Evolutionary conservation across 2,329 filamentous ascomycete species (phyloP).

Genomic region (Ascochyta fabae): DNA sequence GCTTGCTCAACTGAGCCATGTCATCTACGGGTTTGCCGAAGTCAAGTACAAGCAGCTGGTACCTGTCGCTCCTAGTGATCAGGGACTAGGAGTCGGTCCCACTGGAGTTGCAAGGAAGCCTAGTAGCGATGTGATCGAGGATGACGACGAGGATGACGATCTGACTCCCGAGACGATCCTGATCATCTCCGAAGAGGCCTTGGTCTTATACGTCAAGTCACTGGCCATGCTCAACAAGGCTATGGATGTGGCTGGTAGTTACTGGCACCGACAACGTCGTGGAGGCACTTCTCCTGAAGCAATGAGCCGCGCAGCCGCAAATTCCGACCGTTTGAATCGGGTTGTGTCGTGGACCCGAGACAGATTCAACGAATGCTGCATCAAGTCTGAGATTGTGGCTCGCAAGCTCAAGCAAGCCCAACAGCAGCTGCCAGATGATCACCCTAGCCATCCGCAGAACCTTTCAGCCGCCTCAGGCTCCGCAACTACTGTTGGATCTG

Average conservation of each 20-base stretch:
- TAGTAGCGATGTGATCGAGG: slow-evolving; percentile 58
- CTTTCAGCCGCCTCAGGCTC: slow-evolving; percentile 66
- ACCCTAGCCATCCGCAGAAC: slow-evolving; percentile 85
- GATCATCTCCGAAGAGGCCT: slow-evolving; percentile 86
- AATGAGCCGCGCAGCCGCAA: slow-evolving; percentile 46
- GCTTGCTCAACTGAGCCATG: slow-evolving; percentile 89
- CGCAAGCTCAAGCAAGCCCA: slow-evolving; percentile 87
- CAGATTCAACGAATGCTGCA: slow-evolving; percentile 95
- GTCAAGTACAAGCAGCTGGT: slow-evolving; percentile 99
- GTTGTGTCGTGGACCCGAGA: slow-evolving; percentile 94
- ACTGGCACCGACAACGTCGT: slow-evolving; percentile 83
- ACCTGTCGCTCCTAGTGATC: slow-evolving; percentile 78
- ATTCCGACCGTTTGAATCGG: slow-evolving; percentile 80
- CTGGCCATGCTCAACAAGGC: slow-evolving; percentile 87
- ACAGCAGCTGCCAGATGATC: slow-evolving; percentile 79
- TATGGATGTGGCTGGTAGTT: slow-evolving; percentile 91
- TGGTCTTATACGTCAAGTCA: slow-evolving; percentile 96
- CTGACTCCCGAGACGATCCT: slow-evolving; percentile 87
- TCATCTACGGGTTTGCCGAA: slow-evolving; percentile 96
- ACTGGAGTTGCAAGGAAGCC: slow-evolving; percentile 56
- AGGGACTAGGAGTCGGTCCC: slow-evolving; percentile 66
- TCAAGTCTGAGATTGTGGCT: slow-evolving; percentile 95
- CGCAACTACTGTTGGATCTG: slow-evolving; percentile 66
- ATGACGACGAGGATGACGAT: slow-evolving; percentile 62
- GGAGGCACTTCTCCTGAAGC: slow-evolving; percentile 59